Base-by-base conservation (phyloP, 164 flowering plant species). In the Magnolia sinica region DNA sequence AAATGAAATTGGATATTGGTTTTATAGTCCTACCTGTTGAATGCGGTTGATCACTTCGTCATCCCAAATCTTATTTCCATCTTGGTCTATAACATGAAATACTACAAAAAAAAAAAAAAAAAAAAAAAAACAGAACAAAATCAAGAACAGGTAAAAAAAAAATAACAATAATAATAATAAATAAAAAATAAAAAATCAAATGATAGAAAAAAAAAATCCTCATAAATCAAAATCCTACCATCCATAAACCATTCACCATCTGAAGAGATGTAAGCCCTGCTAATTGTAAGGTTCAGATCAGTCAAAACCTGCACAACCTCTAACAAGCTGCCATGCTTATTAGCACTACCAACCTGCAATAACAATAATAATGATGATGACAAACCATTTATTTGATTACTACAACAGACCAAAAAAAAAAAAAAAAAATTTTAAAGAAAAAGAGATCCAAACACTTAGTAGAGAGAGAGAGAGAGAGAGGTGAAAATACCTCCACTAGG, bases 221-320 rank as follows among this genome's bases (percentile, higher is more conserved):
- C 18, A 29, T 27, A 64, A 66, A 68, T 11, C 13, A 52, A 14
- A 77, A 71, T 3, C 82, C 22, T 82, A 90, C 96, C 96, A 79
- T 92, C 94, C 96, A 92, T 92, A 81, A 92, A 92, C 94, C 94
- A 92, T 64, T 85, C 91, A 1, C 92, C 92, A 84, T 92, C 96
- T 19, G 93, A 90, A 45, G 93, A 89, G 55, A 92, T 87, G 79
- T 92, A 90, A 13, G 94, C 96, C 72, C 89, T 90, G 27, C 76
- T 88, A 50, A 90, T 87, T 11, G 79, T 80, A 27, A 92, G 91
- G 74, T 92, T 88, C 68, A 89, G 77, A 79, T 92, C 94, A 22
- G 89, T 84, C 71, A 92, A 85, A 77, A 88, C 88, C 77, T 92
- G 94, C 50, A 92, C 89, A 70, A 90, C 94, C 76, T 90, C 89